Conservation (phyloP, 139 green algal genomes). For the Chlamydomonas sphaeroides region DNA sequence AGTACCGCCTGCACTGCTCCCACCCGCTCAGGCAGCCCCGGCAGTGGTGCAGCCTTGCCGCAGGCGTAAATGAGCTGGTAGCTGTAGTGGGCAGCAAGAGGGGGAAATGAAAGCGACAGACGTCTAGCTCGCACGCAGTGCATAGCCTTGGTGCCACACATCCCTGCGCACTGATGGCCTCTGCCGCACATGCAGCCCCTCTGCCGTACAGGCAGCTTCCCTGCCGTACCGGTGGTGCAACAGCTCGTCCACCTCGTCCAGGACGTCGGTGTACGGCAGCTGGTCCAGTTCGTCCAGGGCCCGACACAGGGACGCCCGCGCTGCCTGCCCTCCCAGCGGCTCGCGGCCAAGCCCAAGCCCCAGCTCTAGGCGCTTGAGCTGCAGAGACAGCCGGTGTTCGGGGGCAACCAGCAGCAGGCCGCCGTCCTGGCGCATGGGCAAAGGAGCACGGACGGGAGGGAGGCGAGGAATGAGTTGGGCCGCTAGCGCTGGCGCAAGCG, state of each 20-base stretch:
- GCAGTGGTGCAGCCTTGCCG: conserved; percentile 24
- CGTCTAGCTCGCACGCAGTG: no score
- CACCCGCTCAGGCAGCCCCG: background rate
- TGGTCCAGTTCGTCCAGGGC: conserved; percentile 40
- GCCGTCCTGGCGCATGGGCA: conserved; percentile 30
- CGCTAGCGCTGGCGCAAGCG: no score
- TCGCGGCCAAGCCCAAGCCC: background rate
- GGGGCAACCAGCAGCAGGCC: conserved; percentile 62
- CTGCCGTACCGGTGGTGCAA: conserved; percentile 59
- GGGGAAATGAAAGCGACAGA: background rate
- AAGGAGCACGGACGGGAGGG: no score
- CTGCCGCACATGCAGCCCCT: no score
- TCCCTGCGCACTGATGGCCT: no score
- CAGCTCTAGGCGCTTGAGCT: conserved; percentile 56
- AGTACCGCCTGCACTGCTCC: conserved; percentile 49
- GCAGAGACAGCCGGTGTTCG: conserved; percentile 51
- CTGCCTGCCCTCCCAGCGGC: background rate
- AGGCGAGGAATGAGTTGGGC: no score
- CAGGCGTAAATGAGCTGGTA: conserved; percentile 63
- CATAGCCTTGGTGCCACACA: no score
- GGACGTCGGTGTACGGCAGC: conserved; percentile 54
- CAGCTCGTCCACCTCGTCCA: conserved; percentile 72
- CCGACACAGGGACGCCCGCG: no score
- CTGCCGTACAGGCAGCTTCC: background rate
- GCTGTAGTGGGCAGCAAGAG: background rate